Base-by-base conservation (phyloP, 2,329 filamentous ascomycete genomes). In the Albophoma yamanashiensis region DNA sequence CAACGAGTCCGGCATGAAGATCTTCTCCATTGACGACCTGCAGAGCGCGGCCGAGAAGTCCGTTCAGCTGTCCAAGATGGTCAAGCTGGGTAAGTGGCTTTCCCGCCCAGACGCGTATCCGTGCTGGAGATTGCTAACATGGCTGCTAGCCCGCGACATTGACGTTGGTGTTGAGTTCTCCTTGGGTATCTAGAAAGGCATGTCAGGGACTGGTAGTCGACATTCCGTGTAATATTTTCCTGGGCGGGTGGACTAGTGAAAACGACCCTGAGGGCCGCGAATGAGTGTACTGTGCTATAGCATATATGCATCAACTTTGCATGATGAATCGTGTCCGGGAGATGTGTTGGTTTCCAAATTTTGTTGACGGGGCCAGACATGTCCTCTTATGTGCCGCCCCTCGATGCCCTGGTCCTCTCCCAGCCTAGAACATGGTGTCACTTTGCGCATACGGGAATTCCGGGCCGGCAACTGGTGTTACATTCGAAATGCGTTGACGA, bases 11-110 rank as follows among this genome's bases (percentile, higher is more conserved):
- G 92, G 94, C 69, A 86, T 99, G 72, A 99, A 99, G 88, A 99
- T 99, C 79, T 99, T 99, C 85, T 95, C 91, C 71, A 97, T 99
- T 64, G 93, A 97, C 74, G 94, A 99, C 79, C 85, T 99, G 70
- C 94, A 99, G 80, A 94, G 80, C 73, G 94, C 94, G 50, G 94
- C 94, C 65, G 94, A 97, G 85, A 97, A 96, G 84, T 89, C 92
- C 38, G 94, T 99, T 66, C 93, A 99, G 79, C 93, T 99, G 78
- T 97, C 92, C 70, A 97, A 97, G 86, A 90, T 99, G 67, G 94
- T 99, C 71, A 97, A 97, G 88, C 89, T 96, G 87, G 91, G 88
- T 90, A 79, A 81, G 87, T 83, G 56, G 57, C 39, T 8, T 14
- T 22, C 43, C 31, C 12, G 15, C 12, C 25, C 36, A 53, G 8